Evolutionary conservation across 208 protist species (phyloP).

Genomic region (Trichomonas vaginalis): DNA sequence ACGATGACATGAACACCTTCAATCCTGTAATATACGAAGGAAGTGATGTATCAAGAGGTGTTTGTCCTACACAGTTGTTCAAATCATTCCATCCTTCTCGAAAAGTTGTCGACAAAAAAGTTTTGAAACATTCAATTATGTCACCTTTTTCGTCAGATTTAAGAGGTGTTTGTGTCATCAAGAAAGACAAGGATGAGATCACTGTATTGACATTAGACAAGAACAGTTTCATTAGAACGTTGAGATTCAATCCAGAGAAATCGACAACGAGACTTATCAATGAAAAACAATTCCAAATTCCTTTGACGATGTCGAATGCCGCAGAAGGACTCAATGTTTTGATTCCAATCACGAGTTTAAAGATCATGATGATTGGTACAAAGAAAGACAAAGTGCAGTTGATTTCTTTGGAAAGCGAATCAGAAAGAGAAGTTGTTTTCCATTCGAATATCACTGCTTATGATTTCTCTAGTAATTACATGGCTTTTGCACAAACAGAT

Average conservation of each 20-base stretch:
- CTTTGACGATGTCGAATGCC: neutral
- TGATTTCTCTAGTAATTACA: neutral
- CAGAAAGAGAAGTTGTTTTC: neutral
- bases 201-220: neutral
- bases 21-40: neutral
- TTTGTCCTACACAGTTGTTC: neutral
- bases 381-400: neutral
- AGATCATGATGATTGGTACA: neutral
- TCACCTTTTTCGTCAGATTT: neutral
- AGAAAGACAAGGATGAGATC: neutral
- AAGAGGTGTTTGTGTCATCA: neutral
- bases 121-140: neutral
- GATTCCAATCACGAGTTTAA: neutral
- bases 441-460: neutral
- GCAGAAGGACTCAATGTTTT: neutral
- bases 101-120: neutral
- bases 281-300: neutral
- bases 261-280: neutral
- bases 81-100: neutral
- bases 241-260: neutral
- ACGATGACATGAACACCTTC: neutral
- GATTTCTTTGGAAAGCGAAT: neutral
- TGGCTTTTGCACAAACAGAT: neutral
- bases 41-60: neutral
- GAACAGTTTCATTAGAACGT: neutral